These are phyloP conservation scores for Aspergillus luchuensis DNA, from an alignment of 2,329 filamentous ascomycete genomes.

Conservation along the genomic window DNA sequence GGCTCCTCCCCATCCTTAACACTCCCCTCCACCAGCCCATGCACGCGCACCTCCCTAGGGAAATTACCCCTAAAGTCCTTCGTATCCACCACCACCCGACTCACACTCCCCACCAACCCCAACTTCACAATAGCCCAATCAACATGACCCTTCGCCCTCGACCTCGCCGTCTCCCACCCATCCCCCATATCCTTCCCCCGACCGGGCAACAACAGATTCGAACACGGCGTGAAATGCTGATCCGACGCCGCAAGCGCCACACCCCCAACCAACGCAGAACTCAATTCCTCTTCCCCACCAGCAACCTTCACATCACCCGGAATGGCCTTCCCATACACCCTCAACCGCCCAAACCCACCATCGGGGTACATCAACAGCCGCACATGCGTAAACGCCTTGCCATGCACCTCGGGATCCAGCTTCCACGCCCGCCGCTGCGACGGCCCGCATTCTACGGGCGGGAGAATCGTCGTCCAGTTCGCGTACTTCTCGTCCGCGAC, in stretches of 20 bases:
- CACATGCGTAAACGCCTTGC: slow-evolving; percentile 46
- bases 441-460: slow-evolving; percentile 42
- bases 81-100: slow-evolving; percentile 46
- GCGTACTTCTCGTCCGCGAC: slow-evolving; percentile 36
- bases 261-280: slow-evolving; percentile 45
- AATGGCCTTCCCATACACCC: slow-evolving; percentile 47
- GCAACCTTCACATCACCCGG: slow-evolving; percentile 3
- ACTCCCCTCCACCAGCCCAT: slow-evolving; percentile 32
- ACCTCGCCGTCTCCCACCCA: slow-evolving; percentile 48
- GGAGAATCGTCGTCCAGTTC: slow-evolving; percentile 45
- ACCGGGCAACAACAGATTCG: slow-evolving; percentile 46
- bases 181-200: slow-evolving; percentile 49
- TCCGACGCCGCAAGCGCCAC: slow-evolving; percentile 43
- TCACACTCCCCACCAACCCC: slow-evolving; percentile 42
- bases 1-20: slow-evolving; percentile 30
- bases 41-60: slow-evolving; percentile 43
- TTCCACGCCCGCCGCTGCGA: slow-evolving; percentile 48
- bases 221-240: slow-evolving; percentile 45
- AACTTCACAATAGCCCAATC: slow-evolving; percentile 47
- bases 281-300: slow-evolving; percentile 38
- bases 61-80: slow-evolving; percentile 51
- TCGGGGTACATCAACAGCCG: slow-evolving; percentile 50
- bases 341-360: slow-evolving; percentile 47
- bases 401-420: slow-evolving; percentile 25
- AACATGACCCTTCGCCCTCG: slow-evolving; percentile 41